Evolutionary conservation across 106 monocot genomes (phyloP), one percentile per base, ranked within the genome.

Genomic region (Allium cepa): DNA sequence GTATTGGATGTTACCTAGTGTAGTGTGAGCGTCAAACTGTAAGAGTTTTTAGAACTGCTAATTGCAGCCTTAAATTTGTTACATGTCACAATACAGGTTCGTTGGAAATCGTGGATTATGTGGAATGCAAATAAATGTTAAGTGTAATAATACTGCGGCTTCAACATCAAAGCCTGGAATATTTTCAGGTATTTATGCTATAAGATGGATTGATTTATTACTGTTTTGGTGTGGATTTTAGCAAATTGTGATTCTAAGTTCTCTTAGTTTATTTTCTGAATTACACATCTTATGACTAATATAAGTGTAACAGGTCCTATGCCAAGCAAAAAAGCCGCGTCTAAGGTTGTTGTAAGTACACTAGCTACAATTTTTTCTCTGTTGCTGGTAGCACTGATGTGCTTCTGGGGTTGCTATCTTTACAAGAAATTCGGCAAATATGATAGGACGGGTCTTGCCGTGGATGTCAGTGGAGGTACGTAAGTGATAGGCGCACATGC

Each of bases 401-500:
- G 96, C 53, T 97, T 97, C 75, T 97, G 96, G 96, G 96, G 96
- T 16, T 97, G 96, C 76, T 92, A 88, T 73, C 84, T 97, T 53
- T 97, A 97, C 78, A 97, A 97, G 66, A 92, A 88, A 73, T 92
- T 92, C 67, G 84, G 86, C 49, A 97, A 89, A 84, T 73, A 56
- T 17, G 83, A 92, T 59, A 75, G 76, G 46, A 78, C 66, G 66
- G 76, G 72, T 69, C 89, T 88, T 62, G 84, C 84, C 47, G 74
- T 82, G 73, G 88, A 92, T 77, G 76, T 97, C 49, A 69, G 80
- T 76, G 83, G 82, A 82, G 92, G 96, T 97, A 81, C 36, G 17
- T 59, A 45, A 17, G 36, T 36, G 36, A 36, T 36, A 36, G 36
- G 5, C 5, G 36, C 5, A 36, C 36, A 36, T 2, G 5, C 3